Evolutionary conservation across 2,329 filamentous ascomycete genomes (phyloP).

Genomic region (Epichloe glyceriae): DNA sequence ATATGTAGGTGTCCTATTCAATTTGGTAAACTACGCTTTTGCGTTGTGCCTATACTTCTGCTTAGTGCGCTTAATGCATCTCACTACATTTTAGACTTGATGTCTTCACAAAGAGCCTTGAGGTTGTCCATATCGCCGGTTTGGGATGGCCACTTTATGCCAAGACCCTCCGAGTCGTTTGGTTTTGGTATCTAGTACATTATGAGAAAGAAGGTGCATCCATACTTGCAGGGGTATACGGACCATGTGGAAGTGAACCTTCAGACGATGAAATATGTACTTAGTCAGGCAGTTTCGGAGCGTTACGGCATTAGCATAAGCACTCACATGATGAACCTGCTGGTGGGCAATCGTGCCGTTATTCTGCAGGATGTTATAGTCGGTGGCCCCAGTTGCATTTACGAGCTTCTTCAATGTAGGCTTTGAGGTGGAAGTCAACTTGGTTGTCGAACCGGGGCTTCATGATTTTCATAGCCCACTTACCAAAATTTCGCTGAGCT

Average conservation of each 20-base stretch:
- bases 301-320: not conserved
- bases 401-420: constrained; percentile 68
- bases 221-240: constrained; percentile 11
- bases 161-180: constrained; percentile 66
- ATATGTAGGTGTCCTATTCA: no score
- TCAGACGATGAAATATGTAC: not conserved
- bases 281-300: not conserved
- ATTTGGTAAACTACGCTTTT: not conserved
- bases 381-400: constrained; percentile 55
- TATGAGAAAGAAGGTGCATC: not conserved
- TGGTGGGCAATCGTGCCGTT: constrained; percentile 89
- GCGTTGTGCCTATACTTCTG: not conserved
- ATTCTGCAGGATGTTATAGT: constrained; percentile 96
- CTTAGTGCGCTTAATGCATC: not conserved
- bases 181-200: constrained; percentile 78
- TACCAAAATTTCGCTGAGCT: constrained; percentile 70
- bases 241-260: constrained; percentile 94
- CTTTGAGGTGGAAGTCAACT: constrained; percentile 9
- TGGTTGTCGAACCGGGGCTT: not conserved
- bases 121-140: constrained; percentile 68
- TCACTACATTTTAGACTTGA: constrained; percentile 76
- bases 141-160: constrained; percentile 67
- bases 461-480: constrained; percentile 11
- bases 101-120: constrained; percentile 65
- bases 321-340: constrained; percentile 72